A percentile compares a stretch with the other conserved stretches of the same genome.
Conservation (phyloP, 2,329 filamentous ascomycete genomes). For the Fusarium mangiferae region DNA sequence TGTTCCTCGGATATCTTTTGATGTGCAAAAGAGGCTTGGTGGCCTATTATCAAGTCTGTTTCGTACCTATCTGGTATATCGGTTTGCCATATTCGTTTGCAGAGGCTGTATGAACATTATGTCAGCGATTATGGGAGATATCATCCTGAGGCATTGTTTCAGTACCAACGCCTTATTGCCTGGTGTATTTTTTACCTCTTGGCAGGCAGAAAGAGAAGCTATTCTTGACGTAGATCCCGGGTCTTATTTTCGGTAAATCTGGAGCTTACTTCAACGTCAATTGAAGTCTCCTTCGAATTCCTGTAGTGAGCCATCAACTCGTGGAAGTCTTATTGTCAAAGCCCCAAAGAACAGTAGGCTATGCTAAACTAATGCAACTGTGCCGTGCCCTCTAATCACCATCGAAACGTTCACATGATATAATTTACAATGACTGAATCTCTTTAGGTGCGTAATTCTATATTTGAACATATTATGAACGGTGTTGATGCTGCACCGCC, state of each 20-base stretch:
- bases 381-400: neutral
- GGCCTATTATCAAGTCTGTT: neutral
- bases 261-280: conserved; percentile 40
- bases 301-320: neutral
- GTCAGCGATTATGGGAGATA: neutral
- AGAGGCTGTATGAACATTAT: neutral
- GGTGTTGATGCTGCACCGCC: neutral
- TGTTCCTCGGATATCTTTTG: neutral
- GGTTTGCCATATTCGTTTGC: too few species aligned
- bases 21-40: neutral
- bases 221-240: neutral
- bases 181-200: neutral
- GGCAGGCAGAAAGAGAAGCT: conserved; percentile 1
- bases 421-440: conserved; percentile 11
- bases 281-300: neutral
- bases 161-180: neutral
- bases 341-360: neutral
- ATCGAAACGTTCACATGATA: conserved; percentile 4
- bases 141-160: neutral
- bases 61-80: neutral
- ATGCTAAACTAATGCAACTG: neutral
- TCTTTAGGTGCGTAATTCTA: neutral
- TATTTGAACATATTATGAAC: neutral
- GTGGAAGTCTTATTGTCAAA: neutral
- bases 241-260: neutral